Evolutionary conservation across 2,329 filamentous ascomycete genomes (phyloP).

Genomic region (Trichophyton simii): DNA sequence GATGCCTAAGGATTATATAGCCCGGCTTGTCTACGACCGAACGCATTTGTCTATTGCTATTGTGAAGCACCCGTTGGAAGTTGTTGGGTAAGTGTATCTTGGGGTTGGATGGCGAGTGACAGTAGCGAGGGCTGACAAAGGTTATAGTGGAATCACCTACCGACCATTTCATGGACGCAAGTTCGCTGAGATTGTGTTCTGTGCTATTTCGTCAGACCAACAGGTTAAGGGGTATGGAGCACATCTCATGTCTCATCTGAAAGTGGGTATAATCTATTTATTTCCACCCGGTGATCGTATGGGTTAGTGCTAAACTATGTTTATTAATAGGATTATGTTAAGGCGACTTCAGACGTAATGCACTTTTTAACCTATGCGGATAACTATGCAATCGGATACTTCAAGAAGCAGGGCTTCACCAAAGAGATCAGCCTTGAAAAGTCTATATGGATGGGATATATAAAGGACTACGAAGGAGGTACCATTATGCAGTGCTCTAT

Average conservation of each 20-base stretch:
- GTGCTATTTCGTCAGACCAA: conserved; percentile 91
- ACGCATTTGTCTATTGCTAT: conserved; percentile 95
- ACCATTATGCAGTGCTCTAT: conserved; percentile 99
- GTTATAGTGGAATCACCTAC: conserved; percentile 80
- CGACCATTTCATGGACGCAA: conserved; percentile 81
- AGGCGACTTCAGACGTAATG: conserved; percentile 92
- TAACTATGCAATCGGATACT: conserved; percentile 97
- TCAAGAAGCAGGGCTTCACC: conserved; percentile 98
- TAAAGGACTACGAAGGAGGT: conserved; percentile 97
- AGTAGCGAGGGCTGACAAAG: conserved; percentile 1
- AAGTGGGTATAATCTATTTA: conserved; percentile 36
- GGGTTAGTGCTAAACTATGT: background rate
- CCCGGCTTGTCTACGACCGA: conserved; percentile 89
- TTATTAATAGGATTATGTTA: conserved; percentile 67
- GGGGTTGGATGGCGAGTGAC: too few species aligned
- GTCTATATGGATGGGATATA: conserved; percentile 96
- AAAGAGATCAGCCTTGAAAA: conserved; percentile 93
- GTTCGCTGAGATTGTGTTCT: conserved; percentile 98
- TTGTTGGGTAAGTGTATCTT: conserved; percentile 50
- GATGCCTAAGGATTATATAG: conserved; percentile 99
- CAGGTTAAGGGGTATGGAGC: conserved; percentile 98
- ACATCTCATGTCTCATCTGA: conserved; percentile 94
- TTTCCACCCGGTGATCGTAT: too few species aligned
- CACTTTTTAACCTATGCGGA: conserved; percentile 98
- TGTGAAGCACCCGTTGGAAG: conserved; percentile 88